A percentile compares a stretch with the other conserved stretches of the same genome.
phyloP scores from a whole-genome alignment of 2,329 filamentous ascomycete species.

The Beauveria australis region DNA sequence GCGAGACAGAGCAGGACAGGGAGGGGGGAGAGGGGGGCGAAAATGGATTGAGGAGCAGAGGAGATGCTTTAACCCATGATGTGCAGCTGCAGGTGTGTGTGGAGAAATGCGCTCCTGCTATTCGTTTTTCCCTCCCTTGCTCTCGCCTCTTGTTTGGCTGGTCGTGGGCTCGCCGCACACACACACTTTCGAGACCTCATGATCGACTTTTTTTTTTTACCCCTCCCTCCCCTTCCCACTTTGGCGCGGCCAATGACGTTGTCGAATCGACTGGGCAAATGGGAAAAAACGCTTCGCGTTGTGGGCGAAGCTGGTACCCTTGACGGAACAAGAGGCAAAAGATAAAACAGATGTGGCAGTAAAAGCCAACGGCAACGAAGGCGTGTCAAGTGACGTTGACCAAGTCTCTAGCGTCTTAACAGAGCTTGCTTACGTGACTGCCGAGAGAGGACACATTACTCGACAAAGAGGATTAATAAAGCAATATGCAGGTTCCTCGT shows the following conservation, averaged over 20 bases:
- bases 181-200: conserved; percentile 6
- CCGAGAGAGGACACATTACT: background rate
- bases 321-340: background rate
- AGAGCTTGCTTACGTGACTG: background rate
- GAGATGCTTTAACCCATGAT: background rate
- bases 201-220: background rate
- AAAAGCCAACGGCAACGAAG: no score
- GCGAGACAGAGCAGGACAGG: background rate
- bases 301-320: background rate
- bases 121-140: background rate
- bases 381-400: no score
- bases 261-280: background rate
- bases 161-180: background rate
- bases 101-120: background rate
- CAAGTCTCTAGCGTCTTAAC: no score
- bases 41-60: background rate
- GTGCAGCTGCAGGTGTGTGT: conserved; percentile 10
- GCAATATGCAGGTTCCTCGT: background rate
- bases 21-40: background rate
- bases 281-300: background rate
- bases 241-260: background rate
- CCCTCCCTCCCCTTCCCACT: background rate
- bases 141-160: background rate
- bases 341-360: background rate
- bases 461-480: background rate